These are phyloP conservation scores for Phytopythium helicoides DNA, from an alignment of 352 stramenopile genomes.

Conservation along the genomic window DNA sequence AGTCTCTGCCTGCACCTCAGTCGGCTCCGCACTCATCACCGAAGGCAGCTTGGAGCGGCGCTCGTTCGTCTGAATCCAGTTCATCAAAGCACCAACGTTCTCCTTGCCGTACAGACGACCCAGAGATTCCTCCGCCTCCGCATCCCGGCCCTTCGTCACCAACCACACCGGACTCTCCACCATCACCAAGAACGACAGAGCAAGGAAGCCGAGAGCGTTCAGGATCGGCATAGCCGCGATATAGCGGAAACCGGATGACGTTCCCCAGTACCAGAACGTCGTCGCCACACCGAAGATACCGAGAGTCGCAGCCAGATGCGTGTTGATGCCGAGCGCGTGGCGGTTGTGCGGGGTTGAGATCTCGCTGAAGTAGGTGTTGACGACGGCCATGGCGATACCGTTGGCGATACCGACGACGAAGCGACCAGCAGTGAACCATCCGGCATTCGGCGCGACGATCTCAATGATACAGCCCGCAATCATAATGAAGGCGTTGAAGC, in stretches of 20 bases:
- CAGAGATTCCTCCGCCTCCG: conserved; percentile 22
- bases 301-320: conserved; percentile 40
- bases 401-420: conserved; percentile 40
- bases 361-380: conserved; percentile 41
- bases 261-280: conserved; percentile 54
- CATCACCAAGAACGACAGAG: conserved; percentile 28
- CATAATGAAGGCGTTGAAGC: conserved; percentile 32
- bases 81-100: conserved; percentile 25
- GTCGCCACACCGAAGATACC: conserved; percentile 38
- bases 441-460: conserved; percentile 17
- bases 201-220: conserved; percentile 21
- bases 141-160: conserved; percentile 24
- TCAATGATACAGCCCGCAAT: conserved; percentile 29
- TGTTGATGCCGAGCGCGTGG: conserved; percentile 26
- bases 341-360: conserved; percentile 44
- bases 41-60: conserved; percentile 20
- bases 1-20: conserved; percentile 12
- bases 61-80: conserved; percentile 27
- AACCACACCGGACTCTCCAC: conserved; percentile 47
- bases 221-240: conserved; percentile 40
- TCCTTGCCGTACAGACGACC: conserved; percentile 30
- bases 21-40: conserved; percentile 5
- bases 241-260: conserved; percentile 42
- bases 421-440: conserved; percentile 30
- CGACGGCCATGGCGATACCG: conserved; percentile 30